Conservation (phyloP, 352 stramenopile genomes). For the Phytophthora sojae region DNA sequence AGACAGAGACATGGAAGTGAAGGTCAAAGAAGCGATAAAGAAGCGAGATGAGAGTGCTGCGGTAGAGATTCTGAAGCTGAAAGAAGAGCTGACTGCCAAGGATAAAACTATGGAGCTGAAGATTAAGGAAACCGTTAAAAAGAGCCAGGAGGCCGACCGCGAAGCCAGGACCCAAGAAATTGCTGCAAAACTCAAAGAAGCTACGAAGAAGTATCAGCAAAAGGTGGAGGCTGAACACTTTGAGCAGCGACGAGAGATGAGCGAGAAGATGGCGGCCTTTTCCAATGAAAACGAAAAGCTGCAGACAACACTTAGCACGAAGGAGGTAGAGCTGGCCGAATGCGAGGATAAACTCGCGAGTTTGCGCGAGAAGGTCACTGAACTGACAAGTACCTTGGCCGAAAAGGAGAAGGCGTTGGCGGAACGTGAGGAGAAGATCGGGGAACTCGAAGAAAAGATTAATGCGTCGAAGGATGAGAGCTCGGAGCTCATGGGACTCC, state of each 20-base stretch:
- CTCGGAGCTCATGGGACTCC: constrained; percentile 36
- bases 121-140: constrained; percentile 30
- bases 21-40: constrained; percentile 21
- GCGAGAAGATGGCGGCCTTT: constrained; percentile 43
- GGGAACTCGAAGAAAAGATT: constrained; percentile 19
- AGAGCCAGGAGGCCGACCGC: constrained; percentile 21
- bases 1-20: constrained; percentile 23
- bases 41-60: constrained; percentile 17
- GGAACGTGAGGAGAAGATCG: constrained; percentile 16
- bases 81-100: constrained; percentile 28
- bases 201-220: constrained; percentile 39
- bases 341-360: constrained; percentile 33
- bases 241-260: constrained; percentile 45
- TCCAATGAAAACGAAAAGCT: constrained; percentile 40
- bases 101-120: constrained; percentile 24
- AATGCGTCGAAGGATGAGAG: constrained; percentile 38
- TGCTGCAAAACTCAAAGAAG: constrained; percentile 35
- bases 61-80: constrained; percentile 15
- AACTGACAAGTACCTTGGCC: not conserved
- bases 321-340: constrained; percentile 31
- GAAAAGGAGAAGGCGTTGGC: constrained; percentile 10
- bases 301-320: constrained; percentile 18
- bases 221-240: constrained; percentile 45
- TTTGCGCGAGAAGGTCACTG: constrained; percentile 26
- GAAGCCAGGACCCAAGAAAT: constrained; percentile 27